phyloP scores from a whole-genome alignment of 345 rosid genomes.

The Salix purpurea region DNA sequence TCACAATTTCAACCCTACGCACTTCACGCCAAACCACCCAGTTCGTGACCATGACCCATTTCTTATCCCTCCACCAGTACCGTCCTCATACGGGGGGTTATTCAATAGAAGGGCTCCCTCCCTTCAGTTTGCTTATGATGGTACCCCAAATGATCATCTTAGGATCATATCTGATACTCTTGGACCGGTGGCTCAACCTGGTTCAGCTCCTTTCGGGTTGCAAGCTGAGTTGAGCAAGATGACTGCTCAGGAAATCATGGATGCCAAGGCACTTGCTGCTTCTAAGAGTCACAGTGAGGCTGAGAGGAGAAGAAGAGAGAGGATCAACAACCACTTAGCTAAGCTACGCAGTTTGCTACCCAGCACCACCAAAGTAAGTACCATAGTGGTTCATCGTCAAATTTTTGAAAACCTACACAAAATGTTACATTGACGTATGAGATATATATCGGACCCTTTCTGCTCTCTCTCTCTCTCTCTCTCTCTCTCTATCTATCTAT shows the following conservation, averaged over 20 bases:
- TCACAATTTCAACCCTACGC: conserved; percentile 28
- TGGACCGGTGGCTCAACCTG: conserved; percentile 60
- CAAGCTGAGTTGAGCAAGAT: conserved; percentile 81
- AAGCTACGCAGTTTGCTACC: conserved; percentile 93
- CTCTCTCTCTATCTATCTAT: no score
- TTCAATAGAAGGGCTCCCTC: conserved; percentile 54
- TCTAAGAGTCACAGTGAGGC: conserved; percentile 98
- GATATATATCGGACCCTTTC: neutral
- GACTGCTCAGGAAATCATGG: conserved; percentile 97
- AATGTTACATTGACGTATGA: neutral
- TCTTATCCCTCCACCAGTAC: conserved; percentile 53
- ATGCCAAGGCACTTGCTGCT: conserved; percentile 98
- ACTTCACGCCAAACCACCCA: conserved; percentile 24
- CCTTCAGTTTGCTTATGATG: conserved; percentile 64
- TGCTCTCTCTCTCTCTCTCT: neutral
- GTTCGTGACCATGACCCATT: conserved; percentile 57
- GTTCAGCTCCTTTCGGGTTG: conserved; percentile 65
- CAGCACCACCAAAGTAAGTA: conserved; percentile 93
- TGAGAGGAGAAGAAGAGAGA: conserved; percentile 89
- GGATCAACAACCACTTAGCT: conserved; percentile 94
- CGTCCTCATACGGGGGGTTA: conserved; percentile 56
- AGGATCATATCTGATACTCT: conserved; percentile 76
- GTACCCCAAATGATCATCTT: conserved; percentile 60
- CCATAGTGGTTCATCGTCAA: neutral
- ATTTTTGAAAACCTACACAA: neutral